phyloP scores from a whole-genome alignment of 2,329 filamentous ascomycete species.

The Fusarium bactridioides region DNA sequence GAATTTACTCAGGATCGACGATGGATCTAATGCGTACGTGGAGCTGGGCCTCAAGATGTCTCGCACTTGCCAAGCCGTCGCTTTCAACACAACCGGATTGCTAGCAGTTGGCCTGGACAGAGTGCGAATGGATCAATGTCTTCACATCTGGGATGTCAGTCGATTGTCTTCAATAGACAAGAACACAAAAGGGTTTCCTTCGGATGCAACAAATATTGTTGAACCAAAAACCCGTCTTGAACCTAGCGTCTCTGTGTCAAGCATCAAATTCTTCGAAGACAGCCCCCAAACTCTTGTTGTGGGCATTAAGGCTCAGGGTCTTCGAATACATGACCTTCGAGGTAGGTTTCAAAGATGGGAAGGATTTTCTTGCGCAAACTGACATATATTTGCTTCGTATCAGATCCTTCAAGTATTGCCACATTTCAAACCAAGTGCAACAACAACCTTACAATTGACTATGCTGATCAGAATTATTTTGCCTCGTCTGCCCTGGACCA shows the following conservation, averaged over 20 bases:
- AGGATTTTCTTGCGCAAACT: neutral
- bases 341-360: constrained; percentile 55
- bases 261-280: constrained; percentile 82
- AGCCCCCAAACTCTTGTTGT: constrained; percentile 78
- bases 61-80: constrained; percentile 81
- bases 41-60: constrained; percentile 78
- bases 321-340: constrained; percentile 81
- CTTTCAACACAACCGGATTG: constrained; percentile 76
- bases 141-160: constrained; percentile 84
- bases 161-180: constrained; percentile 62
- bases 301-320: constrained; percentile 77
- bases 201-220: constrained; percentile 57
- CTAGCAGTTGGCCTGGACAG: constrained; percentile 82
- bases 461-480: constrained; percentile 83
- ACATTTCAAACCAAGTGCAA: constrained; percentile 73
- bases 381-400: neutral
- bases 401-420: constrained; percentile 59
- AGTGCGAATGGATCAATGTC: constrained; percentile 80
- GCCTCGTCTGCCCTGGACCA: constrained; percentile 80
- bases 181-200: constrained; percentile 58
- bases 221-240: constrained; percentile 68
- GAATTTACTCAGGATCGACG: constrained; percentile 76
- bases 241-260: constrained; percentile 78
- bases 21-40: constrained; percentile 69
- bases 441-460: constrained; percentile 80